These are phyloP conservation scores for Moniliella sp. DNA, from an alignment of 1,284 basidiomycete genomes.

Conservation along the genomic window DNA sequence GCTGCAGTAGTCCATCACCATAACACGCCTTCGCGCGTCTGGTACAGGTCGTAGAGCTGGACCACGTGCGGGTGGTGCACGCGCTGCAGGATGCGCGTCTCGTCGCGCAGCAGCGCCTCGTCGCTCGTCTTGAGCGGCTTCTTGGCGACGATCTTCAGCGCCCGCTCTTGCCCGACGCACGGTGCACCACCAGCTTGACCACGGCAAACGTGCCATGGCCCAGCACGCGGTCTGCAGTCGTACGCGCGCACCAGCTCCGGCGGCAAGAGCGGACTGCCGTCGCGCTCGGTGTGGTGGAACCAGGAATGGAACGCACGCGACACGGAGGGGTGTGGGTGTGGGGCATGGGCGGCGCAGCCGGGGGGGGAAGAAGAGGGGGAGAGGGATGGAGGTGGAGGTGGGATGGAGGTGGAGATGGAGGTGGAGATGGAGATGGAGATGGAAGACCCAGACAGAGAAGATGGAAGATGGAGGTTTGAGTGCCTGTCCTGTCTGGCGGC, in stretches of 20 bases:
- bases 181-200: conserved; percentile 17
- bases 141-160: conserved; percentile 31
- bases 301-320: too few species aligned
- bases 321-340: too few species aligned
- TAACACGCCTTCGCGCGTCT: conserved; percentile 83
- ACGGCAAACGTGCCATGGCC: conserved; percentile 29
- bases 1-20: conserved; percentile 82
- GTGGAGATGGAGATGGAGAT: too few species aligned
- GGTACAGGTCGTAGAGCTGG: conserved; percentile 89
- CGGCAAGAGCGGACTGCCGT: conserved; percentile 19
- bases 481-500: too few species aligned
- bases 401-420: too few species aligned
- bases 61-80: conserved; percentile 84
- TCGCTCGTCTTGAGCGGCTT: conserved; percentile 23
- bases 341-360: too few species aligned
- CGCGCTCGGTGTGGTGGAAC: conserved; percentile 21
- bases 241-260: conserved; percentile 24
- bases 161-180: conserved; percentile 11
- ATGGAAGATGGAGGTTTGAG: too few species aligned
- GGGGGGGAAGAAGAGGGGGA: too few species aligned
- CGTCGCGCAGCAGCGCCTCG: conserved; percentile 7
- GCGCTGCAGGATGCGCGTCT: conserved; percentile 42
- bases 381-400: too few species aligned
- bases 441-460: too few species aligned
- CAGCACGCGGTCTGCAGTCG: conserved; percentile 9